Base-by-base conservation (phyloP, 768 basidiomycete species). In the Boletus rex-veris region DNA sequence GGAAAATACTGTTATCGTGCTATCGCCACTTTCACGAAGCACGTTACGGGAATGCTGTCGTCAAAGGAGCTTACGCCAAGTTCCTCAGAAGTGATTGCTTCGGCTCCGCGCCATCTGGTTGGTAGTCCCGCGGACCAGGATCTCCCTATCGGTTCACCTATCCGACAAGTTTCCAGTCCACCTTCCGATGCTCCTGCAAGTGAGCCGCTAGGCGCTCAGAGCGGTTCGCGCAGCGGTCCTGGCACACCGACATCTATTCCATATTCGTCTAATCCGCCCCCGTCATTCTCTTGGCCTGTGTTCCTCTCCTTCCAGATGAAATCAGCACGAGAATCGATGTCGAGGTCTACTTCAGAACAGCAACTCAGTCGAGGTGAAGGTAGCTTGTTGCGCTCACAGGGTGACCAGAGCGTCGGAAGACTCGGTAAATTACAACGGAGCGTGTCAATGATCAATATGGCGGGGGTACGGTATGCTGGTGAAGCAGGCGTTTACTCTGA, bases 1-100 rank as follows among this genome's bases (percentile, higher is more conserved):
- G 88, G 80, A 9, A 91, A 91, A 63, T 92, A 79, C 60, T 90
- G 88, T 64, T 89, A 84, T 70, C 82, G 90, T 33, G 84, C 85
- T 4, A 85, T 91, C 46, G 87, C 90, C 18, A 75, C 73, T 8
- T 92, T 92, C 66, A 77, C 74, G 58, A 86, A 82, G 61, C 75
- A 84, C 45, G 80, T 86, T 19, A 88, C 85, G 0, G 81, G 80
- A 18, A 77, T 78, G 66, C 37, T 45, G 19, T 30, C 55, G 63
- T 7, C 62, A 61, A 35, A 11, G n/a, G 39, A 45, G 11, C 18
- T 51, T 30, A 43, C 59, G 10, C 44, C 50, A 10, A 59, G 51
- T 46, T 52, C 57, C 39, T 59, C 60, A 3, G 58, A 51, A 35
- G 14, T 26, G 43, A 35, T 33, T n/a, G 7, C 58, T 18, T 48